These are phyloP conservation scores for Cornus florida DNA, from an alignment of 148 eudicot genomes.

Conservation along the genomic window DNA sequence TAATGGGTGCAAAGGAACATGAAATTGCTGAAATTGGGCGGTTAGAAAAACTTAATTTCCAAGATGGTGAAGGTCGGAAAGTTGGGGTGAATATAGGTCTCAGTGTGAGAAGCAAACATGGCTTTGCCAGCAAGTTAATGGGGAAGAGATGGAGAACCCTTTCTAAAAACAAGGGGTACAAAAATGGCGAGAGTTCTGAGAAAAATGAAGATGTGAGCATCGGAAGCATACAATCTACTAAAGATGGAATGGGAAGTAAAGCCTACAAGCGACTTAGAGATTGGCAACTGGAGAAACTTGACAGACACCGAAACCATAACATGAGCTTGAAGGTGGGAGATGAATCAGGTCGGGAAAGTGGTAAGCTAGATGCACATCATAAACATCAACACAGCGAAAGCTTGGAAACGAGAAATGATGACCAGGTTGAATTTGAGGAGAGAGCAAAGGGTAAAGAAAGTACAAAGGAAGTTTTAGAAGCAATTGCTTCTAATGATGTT, in stretches of 20 bases:
- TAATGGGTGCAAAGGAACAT: constrained; percentile 11
- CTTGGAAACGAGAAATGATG: not conserved
- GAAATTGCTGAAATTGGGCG: not conserved
- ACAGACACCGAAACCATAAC: not conserved
- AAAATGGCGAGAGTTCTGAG: not conserved
- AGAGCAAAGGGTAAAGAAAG: not conserved
- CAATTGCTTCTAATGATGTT: constrained; percentile 5
- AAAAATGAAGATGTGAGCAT: not conserved
- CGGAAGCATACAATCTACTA: not conserved
- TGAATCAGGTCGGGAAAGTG: not conserved
- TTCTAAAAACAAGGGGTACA: constrained; percentile 18
- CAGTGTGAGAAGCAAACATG: constrained; percentile 19
- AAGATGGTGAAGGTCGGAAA: constrained; percentile 15
- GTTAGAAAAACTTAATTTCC: constrained; percentile 11
- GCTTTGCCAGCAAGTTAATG: constrained; percentile 15
- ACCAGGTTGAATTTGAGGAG: not conserved
- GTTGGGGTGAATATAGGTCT: not conserved
- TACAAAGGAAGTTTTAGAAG: not conserved
- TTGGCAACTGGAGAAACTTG: constrained; percentile 8
- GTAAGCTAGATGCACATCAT: not conserved
- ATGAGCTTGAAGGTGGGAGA: not conserved
- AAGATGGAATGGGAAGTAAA: constrained; percentile 10
- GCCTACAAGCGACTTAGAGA: constrained; percentile 18
- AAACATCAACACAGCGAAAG: not conserved
- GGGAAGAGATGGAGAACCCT: constrained; percentile 40